phyloP scores from a whole-genome alignment of 371 early-diverging fungal genomes.

The Rhizopus sp. region DNA sequence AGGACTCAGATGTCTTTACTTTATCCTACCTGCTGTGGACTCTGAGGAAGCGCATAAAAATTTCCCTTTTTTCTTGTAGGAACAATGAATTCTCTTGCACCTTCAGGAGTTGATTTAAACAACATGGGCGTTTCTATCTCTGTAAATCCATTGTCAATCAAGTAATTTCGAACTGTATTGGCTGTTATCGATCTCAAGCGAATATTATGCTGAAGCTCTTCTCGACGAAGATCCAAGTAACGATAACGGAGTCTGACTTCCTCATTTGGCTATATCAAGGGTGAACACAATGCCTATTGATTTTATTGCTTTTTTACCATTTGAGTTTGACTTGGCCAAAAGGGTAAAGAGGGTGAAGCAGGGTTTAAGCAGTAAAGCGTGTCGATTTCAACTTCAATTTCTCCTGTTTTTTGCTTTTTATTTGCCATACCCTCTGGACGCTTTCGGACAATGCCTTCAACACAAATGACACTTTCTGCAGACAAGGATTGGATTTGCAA shows the following conservation, averaged over 20 bases:
- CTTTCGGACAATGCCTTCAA: conserved; percentile 59
- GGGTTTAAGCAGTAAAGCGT: conserved; percentile 70
- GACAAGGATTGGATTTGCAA: conserved; percentile 50
- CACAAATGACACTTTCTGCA: conserved; percentile 68
- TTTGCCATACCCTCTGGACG: conserved; percentile 59
- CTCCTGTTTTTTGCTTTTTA: conserved; percentile 55
- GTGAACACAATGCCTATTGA: background rate
- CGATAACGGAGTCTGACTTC: conserved; percentile 79
- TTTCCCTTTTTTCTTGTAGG: conserved; percentile 79
- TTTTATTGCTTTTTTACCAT: conserved; percentile 48
- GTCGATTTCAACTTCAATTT: conserved; percentile 73
- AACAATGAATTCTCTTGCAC: conserved; percentile 91
- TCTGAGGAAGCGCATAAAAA: conserved; percentile 90
- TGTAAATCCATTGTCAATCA: conserved; percentile 68
- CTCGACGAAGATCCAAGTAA: conserved; percentile 82
- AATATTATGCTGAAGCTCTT: conserved; percentile 74
- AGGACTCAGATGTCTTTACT: conserved; percentile 23
- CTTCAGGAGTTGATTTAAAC: conserved; percentile 95
- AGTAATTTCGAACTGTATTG: conserved; percentile 65
- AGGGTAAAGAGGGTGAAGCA: conserved; percentile 71
- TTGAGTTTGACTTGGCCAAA: conserved; percentile 61
- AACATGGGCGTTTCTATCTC: conserved; percentile 93
- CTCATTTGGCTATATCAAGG: conserved; percentile 68
- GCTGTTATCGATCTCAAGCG: conserved; percentile 68
- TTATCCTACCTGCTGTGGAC: conserved; percentile 80